A percentile compares a stretch with the other conserved stretches of the same genome.
Conservation (phyloP, 495 filamentous ascomycete species). For the Xylaria castorea region DNA sequence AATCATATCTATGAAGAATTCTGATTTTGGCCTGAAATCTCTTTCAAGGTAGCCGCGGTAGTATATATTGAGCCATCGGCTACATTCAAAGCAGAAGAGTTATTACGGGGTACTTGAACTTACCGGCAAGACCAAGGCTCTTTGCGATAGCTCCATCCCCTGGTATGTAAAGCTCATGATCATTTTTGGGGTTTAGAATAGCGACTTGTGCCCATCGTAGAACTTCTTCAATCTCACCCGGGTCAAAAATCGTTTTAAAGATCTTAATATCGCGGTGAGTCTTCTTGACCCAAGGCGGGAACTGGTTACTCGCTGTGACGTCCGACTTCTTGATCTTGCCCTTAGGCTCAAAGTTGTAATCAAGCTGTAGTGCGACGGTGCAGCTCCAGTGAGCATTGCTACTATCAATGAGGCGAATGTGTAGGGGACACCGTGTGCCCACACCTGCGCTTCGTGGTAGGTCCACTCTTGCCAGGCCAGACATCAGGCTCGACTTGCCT, state of each 20-base stretch:
- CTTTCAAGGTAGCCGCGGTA: too few species aligned
- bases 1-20: not conserved
- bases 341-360: conserved; percentile 56
- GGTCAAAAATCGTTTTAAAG: conserved; percentile 53
- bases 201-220: conserved; percentile 76
- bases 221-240: conserved; percentile 59
- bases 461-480: conserved; percentile 78
- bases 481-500: conserved; percentile 82
- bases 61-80: not conserved
- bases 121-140: conserved; percentile 35
- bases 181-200: conserved; percentile 64
- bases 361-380: conserved; percentile 63
- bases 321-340: conserved; percentile 44
- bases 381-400: conserved; percentile 61
- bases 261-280: conserved; percentile 40
- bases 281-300: conserved; percentile 54
- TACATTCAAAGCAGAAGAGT: not conserved
- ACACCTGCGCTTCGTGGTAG: conserved; percentile 72
- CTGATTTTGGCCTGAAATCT: not conserved
- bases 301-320: conserved; percentile 49
- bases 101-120: conserved; percentile 17
- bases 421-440: conserved; percentile 78
- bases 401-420: conserved; percentile 69
- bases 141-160: conserved; percentile 47
- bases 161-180: conserved; percentile 56